Percentiles rank a stretch among this genome's conserved stretches.
phyloP scores from a whole-genome alignment of 108 stramenopile species.

The Bacterosira constricta region DNA sequence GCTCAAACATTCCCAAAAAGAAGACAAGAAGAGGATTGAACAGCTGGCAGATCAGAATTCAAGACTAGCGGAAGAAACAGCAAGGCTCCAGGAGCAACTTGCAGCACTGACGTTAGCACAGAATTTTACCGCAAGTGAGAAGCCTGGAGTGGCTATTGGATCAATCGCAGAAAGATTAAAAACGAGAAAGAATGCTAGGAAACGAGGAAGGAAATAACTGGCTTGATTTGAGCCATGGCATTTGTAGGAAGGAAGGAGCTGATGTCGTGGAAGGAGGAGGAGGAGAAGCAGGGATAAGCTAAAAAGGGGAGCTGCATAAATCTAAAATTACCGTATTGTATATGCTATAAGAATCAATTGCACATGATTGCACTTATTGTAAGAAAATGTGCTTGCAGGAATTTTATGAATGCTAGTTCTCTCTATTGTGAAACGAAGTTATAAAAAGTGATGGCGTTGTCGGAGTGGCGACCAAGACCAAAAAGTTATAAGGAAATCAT shows the following conservation, averaged over 20 bases:
- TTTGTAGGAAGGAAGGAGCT: too few species aligned
- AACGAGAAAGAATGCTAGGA: conserved; percentile 3
- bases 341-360: neutral
- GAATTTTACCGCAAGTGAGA: neutral
- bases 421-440: neutral
- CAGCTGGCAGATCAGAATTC: conserved; percentile 13
- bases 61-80: neutral
- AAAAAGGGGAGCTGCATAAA: too few species aligned
- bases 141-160: neutral
- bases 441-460: neutral
- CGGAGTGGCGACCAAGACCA: too few species aligned
- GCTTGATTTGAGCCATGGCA: too few species aligned
- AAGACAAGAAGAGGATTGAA: neutral
- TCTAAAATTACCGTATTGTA: neutral
- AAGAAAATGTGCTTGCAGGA: neutral
- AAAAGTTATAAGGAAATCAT: too few species aligned
- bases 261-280: too few species aligned
- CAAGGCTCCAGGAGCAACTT: conserved; percentile 2
- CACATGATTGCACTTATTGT: neutral
- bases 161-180: conserved; percentile 28
- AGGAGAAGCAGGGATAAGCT: too few species aligned
- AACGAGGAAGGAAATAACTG: conserved; percentile 11
- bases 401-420: too few species aligned
- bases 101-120: conserved; percentile 16
- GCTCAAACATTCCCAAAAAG: neutral